Evolutionary conservation across 495 filamentous ascomycete species (phyloP), one percentile per base, ranked within the genome.

Genomic region (Penicillium dipodomyicola): DNA sequence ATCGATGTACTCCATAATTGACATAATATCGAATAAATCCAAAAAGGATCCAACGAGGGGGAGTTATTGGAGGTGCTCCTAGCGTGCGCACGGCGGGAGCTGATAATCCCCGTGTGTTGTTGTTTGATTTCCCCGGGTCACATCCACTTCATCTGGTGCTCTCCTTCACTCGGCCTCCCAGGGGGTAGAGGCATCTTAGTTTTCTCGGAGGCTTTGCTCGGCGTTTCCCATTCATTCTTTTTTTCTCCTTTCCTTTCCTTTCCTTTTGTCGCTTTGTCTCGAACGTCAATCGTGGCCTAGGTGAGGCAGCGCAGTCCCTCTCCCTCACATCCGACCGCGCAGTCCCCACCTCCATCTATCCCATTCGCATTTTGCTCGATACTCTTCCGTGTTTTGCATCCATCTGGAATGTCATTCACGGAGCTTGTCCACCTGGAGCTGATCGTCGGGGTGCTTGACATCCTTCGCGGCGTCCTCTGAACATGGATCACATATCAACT

Each of bases 401-500:
- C 68, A 69, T 65, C 72, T 74, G 72, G 71, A 68, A 72, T 69
- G 70, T 72, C 65, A 65, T 59, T 67, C 67, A 52, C 66, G 62
- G 64, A 56, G 59, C 58, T 58, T 60, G 57, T 67, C 56, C 50
- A 73, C 68, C 66, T 63, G 60, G 67, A 70, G 69, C 62, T 77
- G 64, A 73, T 67, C 67, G 71, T 67, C 65, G 67, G 66, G 67
- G 67, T 72, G 67, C 57, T 64, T 72, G 62, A 64, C 59, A 65
- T 68, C 69, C 54, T 65, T 60, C 57, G 53, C 64, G 56, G 65
- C 65, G 54, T 60, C 57, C 63, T 67, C 61, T 67, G 61, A 77
- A 66, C 47, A 79, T 79, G 77, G 76, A 78, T 65, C 73, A 78
- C 73, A 64, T 78, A 56, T 77, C 77, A 49, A 80, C 75, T 17